phyloP scores from a whole-genome alignment of 1,139 yeast genomes.

The Taiozyma sp. region DNA sequence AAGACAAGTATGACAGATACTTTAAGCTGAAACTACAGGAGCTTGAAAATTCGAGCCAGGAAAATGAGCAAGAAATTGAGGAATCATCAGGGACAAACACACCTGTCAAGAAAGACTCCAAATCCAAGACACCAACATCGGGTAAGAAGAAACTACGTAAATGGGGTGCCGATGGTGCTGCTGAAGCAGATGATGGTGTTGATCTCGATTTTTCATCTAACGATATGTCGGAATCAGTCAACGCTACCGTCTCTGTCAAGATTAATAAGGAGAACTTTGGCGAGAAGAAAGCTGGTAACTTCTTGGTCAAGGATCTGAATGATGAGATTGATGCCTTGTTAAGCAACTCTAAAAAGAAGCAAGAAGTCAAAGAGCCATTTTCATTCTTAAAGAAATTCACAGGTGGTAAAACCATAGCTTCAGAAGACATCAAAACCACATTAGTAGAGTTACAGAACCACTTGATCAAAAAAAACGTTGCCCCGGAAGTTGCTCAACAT shows the following conservation, averaged over 20 bases:
- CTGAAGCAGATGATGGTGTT: slow-evolving; percentile 35
- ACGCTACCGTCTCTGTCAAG: slow-evolving; percentile 26
- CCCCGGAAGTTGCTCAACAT: slow-evolving; percentile 56
- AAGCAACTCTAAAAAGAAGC: slow-evolving; percentile 21
- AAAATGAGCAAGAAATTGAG: neutral
- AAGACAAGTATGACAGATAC: slow-evolving; percentile 28
- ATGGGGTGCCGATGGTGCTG: slow-evolving; percentile 45
- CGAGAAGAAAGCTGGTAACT: slow-evolving; percentile 42
- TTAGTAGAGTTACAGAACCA: slow-evolving; percentile 49
- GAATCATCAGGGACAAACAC: neutral
- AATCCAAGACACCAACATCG: slow-evolving; percentile 4
- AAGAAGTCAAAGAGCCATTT: slow-evolving; percentile 35
- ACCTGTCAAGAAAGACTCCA: neutral
- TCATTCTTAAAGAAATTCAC: slow-evolving; percentile 52
- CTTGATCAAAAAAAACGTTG: slow-evolving; percentile 43
- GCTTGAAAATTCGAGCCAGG: slow-evolving; percentile 9
- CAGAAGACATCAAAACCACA: slow-evolving; percentile 52
- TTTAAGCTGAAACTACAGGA: slow-evolving; percentile 27
- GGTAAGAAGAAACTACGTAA: slow-evolving; percentile 31
- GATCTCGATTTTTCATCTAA: slow-evolving; percentile 44
- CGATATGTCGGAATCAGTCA: slow-evolving; percentile 15
- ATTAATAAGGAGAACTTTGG: slow-evolving; percentile 42
- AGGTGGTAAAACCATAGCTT: slow-evolving; percentile 54
- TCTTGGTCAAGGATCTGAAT: slow-evolving; percentile 44
- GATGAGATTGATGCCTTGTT: slow-evolving; percentile 41